phyloP scores from a whole-genome alignment of 2,329 filamentous ascomycete genomes.

The Penicillium sp. region DNA sequence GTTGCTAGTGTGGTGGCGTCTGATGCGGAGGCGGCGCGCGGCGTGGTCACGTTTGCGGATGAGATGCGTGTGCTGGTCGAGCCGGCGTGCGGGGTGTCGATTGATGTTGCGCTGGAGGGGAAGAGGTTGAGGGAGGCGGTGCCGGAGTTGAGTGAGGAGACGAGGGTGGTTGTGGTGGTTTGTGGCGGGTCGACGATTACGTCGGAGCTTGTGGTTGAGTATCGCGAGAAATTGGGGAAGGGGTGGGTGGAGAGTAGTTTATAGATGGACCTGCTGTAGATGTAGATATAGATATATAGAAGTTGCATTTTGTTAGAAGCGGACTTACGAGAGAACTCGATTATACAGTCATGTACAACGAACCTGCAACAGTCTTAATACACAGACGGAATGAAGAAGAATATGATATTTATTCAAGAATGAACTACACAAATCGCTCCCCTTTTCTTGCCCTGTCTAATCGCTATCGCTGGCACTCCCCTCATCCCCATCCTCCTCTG shows the following conservation, averaged over 20 bases:
- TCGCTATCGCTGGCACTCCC: conserved; percentile 40
- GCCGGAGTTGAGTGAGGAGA: conserved; percentile 13
- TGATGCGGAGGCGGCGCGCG: conserved; percentile 73
- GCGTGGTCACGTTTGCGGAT: conserved; percentile 69
- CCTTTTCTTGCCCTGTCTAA: neutral
- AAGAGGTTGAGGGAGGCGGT: conserved; percentile 23
- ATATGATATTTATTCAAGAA: neutral
- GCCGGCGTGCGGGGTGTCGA: conserved; percentile 72
- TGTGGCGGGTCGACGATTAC: conserved; percentile 49
- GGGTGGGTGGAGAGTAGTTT: conserved; percentile 23
- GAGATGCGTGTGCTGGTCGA: conserved; percentile 77
- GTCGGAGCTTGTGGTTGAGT: conserved; percentile 48
- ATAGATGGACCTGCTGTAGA: neutral
- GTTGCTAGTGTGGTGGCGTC: conserved; percentile 59
- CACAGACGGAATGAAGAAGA: neutral
- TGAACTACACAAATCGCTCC: neutral
- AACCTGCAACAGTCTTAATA: neutral
- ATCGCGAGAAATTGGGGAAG: conserved; percentile 39
- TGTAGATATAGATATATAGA: neutral
- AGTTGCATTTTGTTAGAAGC: neutral
- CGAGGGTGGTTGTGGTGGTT: conserved; percentile 33
- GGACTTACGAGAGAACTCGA: neutral
- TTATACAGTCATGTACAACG: neutral
- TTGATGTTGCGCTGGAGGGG: conserved; percentile 44
- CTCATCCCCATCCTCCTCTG: conserved; percentile 29